A percentile compares a stretch with the other conserved stretches of the same genome.
These are phyloP conservation scores for Lactarius akahatsu DNA, from an alignment of 768 basidiomycete genomes.

Conservation along the genomic window DNA sequence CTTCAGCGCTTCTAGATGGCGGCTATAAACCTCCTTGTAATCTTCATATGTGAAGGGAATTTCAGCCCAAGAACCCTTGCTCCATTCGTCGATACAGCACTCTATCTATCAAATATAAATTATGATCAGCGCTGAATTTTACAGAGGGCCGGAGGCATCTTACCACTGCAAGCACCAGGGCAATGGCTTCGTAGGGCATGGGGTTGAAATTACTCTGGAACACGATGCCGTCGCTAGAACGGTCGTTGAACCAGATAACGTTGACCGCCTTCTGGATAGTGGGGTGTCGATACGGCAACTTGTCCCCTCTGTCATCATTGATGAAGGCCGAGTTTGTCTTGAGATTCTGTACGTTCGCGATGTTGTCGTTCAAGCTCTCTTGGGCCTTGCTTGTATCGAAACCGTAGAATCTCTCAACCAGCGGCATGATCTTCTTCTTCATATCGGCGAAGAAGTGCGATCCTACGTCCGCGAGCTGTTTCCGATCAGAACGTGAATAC, in stretches of 20 bases:
- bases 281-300: conserved; percentile 20
- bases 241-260: conserved; percentile 23
- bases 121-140: neutral
- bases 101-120: conserved; percentile 11
- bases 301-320: neutral
- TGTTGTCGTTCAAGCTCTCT: conserved; percentile 13
- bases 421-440: conserved; percentile 18
- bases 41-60: conserved; percentile 22
- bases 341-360: conserved; percentile 1
- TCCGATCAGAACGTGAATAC: neutral
- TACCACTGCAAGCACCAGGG: conserved; percentile 21
- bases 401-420: conserved; percentile 20
- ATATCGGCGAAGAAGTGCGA: conserved; percentile 10
- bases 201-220: conserved; percentile 18
- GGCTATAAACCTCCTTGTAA: conserved; percentile 15
- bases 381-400: conserved; percentile 22
- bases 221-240: conserved; percentile 19
- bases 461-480: conserved; percentile 9
- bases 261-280: conserved; percentile 22
- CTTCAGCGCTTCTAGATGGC: conserved; percentile 15
- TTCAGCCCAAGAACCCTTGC: conserved; percentile 7
- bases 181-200: conserved; percentile 25
- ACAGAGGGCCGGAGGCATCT: neutral
- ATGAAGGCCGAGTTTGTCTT: conserved; percentile 17
- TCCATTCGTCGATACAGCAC: conserved; percentile 24